Conservation (phyloP, 371 early-diverging fungal genomes). For the Mortierella sp. region DNA sequence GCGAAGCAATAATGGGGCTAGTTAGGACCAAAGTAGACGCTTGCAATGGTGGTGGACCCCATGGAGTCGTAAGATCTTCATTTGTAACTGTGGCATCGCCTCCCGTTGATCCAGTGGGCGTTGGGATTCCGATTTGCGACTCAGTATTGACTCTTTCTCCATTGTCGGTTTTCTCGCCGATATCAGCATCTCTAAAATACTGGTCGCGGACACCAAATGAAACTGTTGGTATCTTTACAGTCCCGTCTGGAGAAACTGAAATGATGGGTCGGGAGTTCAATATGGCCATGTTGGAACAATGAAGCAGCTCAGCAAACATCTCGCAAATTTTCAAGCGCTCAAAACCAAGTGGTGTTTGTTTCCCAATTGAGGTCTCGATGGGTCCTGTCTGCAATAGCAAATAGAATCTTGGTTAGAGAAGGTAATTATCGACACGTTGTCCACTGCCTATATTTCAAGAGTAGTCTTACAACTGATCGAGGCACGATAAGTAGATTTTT, state of each 20-base stretch:
- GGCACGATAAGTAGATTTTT: conserved; percentile 70
- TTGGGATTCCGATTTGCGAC: background rate
- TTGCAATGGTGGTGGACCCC: conserved; percentile 22
- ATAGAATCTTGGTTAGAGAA: background rate
- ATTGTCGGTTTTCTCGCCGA: background rate
- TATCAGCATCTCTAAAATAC: background rate
- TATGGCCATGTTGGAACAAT: conserved; percentile 86
- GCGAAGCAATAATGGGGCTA: conserved; percentile 31
- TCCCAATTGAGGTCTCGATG: conserved; percentile 75
- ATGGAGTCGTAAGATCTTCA: conserved; percentile 20
- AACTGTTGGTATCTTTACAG: conserved; percentile 36
- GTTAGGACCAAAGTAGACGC: conserved; percentile 14
- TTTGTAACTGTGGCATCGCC: background rate
- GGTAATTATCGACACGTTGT: background rate
- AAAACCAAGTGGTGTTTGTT: conserved; percentile 86
- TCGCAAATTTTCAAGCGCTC: conserved; percentile 95
- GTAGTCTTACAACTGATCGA: conserved; percentile 65
- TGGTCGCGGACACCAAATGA: conserved; percentile 17
- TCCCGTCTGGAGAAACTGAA: conserved; percentile 53
- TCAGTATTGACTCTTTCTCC: background rate
- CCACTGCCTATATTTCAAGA: background rate
- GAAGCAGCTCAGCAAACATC: conserved; percentile 94
- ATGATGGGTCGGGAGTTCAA: conserved; percentile 64
- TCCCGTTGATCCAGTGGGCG: conserved; percentile 1
- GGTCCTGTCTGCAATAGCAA: conserved; percentile 55